Evolutionary conservation across 2,329 filamentous ascomycete species (phyloP), one percentile per base, ranked within the genome.

Genomic region (Phyllosticta citrichinensis): DNA sequence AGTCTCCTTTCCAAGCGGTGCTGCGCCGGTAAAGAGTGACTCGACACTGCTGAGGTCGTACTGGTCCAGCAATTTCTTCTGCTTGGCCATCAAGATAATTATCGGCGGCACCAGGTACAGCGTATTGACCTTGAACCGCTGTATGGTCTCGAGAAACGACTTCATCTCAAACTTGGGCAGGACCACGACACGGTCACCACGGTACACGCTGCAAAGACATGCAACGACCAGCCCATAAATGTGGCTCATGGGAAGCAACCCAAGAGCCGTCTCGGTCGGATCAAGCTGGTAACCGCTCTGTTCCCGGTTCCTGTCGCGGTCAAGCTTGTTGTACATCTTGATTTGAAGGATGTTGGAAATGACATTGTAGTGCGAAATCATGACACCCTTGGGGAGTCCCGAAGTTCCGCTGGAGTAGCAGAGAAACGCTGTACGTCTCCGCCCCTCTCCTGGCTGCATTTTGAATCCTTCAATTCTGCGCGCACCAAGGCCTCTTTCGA

Each of bases 361-460:
- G 52, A 92, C 86, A 65, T 93, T 93, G 47, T 76, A 76, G 70
- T 93, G 89, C 3, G 87, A 88, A 62, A 93, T 88, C 85, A 89
- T 91, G 58, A 92, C 89, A 53, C 88, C 89, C 86, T 91, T 91
- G 83, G 89, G 89, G 47, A 92, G 75, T 2, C 89, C 89, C 11
- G 88, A 91, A 1, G 89, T 93, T 20, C 89, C 89, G 70, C 86
- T 89, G 0, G 87, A 91, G 71, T 90, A 92, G 75, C 87, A 91
- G 53, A 95, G 78, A 69, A 88, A 93, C 0, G 89, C 87, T 5
- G 84, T 84, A 67, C 87, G 85, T 59, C 83, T 82, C 40, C 81
- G 81, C 2, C 85, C 87, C 66, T 89, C 84, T 0, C 87, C 87
- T 62, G 80, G 79, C 52, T 74, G 68, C 86, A 86, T 89, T 33